Base-by-base conservation (phyloP, 495 filamentous ascomycete genomes). In the Neurospora sp. region DNA sequence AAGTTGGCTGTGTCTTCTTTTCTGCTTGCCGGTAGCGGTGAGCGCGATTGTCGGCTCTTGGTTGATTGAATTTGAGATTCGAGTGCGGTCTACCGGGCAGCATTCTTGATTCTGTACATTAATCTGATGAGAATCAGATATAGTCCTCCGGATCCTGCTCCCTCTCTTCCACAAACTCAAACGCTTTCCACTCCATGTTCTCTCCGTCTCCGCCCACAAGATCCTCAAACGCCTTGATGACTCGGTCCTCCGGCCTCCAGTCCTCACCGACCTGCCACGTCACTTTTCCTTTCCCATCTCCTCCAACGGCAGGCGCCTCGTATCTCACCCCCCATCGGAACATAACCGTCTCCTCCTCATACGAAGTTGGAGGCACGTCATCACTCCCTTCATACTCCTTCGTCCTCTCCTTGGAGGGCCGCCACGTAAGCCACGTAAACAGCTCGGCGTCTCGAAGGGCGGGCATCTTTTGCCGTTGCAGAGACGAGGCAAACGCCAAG, bases 371-470 rank as follows among this genome's bases (percentile, higher is more conserved):
- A 69, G 71, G 71, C 53, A 41, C 71, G 9, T 72, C 12, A 39
- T 42, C 71, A 44, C 71, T 72, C 53, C 59, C 71, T 72, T 69
- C 53, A 42, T 72, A 72, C 59, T 69, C 71, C 53, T 20, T 31
- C 20, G 14, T 68, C 74, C 75, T 74, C 72, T 72, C 70, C 48
- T 74, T 44, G 37, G 75, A 77, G 39, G 77, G 77, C 41, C 70
- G 68, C 77, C 75, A 78, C 39, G 72, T 69, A 18, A 78, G 75
- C 31, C 74, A 77, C 7, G 75, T 41, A 40, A 78, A 78, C 4
- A 78, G 68, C 70, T 78, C 75, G 3, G 77, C 77, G 20, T 78
- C 74, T 44, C 74, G 61, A n/a, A 78, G 72, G 39, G 72, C 59
- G 41, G 71, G 48, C 71, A 72, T 72, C 2, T 69, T 72, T 14